Percentiles rank a stretch among this genome's conserved stretches.
Conservation (phyloP, 2,329 filamentous ascomycete genomes). For the Sporothrix variecibatus region DNA sequence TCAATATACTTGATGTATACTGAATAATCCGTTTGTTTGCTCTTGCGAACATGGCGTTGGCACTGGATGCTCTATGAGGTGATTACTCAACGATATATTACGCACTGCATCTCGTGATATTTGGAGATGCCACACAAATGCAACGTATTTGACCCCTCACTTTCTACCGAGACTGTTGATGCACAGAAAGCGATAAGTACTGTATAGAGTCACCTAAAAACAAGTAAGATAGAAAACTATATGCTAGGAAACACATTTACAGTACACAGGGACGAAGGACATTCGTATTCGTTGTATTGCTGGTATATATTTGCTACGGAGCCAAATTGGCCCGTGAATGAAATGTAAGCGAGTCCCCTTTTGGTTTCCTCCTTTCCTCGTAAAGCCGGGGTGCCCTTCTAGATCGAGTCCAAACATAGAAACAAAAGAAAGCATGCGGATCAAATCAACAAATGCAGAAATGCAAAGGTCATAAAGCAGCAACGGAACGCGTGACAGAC, state of each 20-base stretch:
- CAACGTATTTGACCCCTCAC: neutral
- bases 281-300: neutral
- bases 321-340: neutral
- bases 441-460: conserved; percentile 5
- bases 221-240: neutral
- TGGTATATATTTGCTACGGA: neutral
- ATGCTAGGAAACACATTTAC: neutral
- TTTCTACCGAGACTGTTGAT: neutral
- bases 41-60: neutral
- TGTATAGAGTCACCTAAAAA: neutral
- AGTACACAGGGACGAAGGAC: neutral
- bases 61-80: neutral
- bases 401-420: neutral
- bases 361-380: neutral
- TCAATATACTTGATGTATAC: neutral
- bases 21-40: neutral
- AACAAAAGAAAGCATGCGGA: neutral
- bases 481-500: neutral
- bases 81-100: neutral
- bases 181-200: neutral
- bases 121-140: neutral
- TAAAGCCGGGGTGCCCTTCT: neutral
- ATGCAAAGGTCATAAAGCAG: neutral
- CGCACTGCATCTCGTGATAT: neutral
- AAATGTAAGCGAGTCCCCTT: neutral